phyloP scores from a whole-genome alignment of 352 stramenopile species.

The Globisporangium apiculatum region DNA sequence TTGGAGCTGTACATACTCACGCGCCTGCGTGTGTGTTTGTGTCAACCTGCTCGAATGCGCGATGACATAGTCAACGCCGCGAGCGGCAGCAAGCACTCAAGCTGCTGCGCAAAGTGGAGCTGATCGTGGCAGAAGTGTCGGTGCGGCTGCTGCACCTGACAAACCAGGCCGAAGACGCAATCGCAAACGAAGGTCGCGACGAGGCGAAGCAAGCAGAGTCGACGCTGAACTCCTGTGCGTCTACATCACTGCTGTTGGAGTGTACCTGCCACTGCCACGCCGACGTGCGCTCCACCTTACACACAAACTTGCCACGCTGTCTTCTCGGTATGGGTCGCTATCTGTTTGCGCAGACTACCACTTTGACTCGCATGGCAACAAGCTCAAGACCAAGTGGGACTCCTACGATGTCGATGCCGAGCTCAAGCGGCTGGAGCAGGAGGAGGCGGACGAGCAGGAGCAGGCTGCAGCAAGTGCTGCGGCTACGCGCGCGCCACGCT shows the following conservation, averaged over 20 bases:
- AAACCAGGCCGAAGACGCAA: slow-evolving; percentile 53
- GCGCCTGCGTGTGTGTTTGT: neutral
- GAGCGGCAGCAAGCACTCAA: slow-evolving; percentile 49
- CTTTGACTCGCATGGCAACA: slow-evolving; percentile 81
- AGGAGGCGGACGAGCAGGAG: slow-evolving; percentile 23
- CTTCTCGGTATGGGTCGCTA: too few relatives aligned
- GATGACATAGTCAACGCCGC: slow-evolving; percentile 17
- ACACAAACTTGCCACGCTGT: too few relatives aligned
- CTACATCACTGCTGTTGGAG: neutral
- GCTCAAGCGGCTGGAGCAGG: slow-evolving; percentile 53
- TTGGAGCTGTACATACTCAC: neutral
- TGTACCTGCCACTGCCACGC: neutral
- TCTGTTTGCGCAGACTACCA: slow-evolving; percentile 54
- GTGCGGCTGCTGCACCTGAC: slow-evolving; percentile 60
- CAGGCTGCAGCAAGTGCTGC: neutral
- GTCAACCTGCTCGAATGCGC: neutral
- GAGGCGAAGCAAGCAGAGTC: slow-evolving; percentile 15
- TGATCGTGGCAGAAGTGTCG: slow-evolving; percentile 56
- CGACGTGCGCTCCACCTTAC: neutral
- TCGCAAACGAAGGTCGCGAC: slow-evolving; percentile 35
- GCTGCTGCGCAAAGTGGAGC: slow-evolving; percentile 64
- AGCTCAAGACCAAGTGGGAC: slow-evolving; percentile 86
- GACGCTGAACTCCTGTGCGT: slow-evolving; percentile 60
- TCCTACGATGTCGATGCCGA: slow-evolving; percentile 75
- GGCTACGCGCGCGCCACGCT: neutral